A percentile compares a stretch with the other conserved stretches of the same genome.
phyloP scores from a whole-genome alignment of 208 protist genomes.

The Trypanosoma melophagium region DNA sequence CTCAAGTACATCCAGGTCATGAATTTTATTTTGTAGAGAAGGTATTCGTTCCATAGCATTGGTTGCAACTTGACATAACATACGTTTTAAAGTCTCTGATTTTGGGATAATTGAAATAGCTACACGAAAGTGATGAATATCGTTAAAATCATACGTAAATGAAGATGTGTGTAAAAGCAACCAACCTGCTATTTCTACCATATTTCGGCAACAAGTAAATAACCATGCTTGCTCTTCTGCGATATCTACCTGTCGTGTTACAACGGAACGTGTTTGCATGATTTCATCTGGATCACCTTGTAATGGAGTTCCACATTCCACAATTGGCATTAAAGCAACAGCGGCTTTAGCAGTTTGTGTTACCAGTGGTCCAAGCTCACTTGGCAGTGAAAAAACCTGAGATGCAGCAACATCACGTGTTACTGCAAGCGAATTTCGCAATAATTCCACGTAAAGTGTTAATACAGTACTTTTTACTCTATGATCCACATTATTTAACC shows the following conservation, averaged over 20 bases:
- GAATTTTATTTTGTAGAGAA: conserved; percentile 24
- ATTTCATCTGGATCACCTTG: neutral
- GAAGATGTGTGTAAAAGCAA: conserved; percentile 18
- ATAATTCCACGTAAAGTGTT: conserved; percentile 68
- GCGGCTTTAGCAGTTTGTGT: conserved; percentile 27
- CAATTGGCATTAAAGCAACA: conserved; percentile 22
- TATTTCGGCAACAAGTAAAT: conserved; percentile 20
- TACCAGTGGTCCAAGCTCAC: conserved; percentile 43
- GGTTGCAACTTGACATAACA: conserved; percentile 63
- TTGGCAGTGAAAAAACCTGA: conserved; percentile 45
- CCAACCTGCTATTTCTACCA: conserved; percentile 29
- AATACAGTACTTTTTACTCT: conserved; percentile 45
- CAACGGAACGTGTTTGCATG: conserved; percentile 22
- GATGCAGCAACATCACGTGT: conserved; percentile 45
- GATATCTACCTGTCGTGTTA: conserved; percentile 13
- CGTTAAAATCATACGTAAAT: conserved; percentile 37
- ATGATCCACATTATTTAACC: conserved; percentile 39
- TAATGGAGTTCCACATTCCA: conserved; percentile 21
- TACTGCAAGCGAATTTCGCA: conserved; percentile 52
- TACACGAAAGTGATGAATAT: conserved; percentile 57
- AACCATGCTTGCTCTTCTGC: conserved; percentile 26
- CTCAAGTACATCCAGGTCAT: conserved; percentile 73
- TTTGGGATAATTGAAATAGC: conserved; percentile 44
- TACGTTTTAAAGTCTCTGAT: conserved; percentile 39
- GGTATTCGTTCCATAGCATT: conserved; percentile 20